Percentiles rank a stretch among this genome's conserved stretches.
These are phyloP conservation scores for Pythium monospermum DNA, from an alignment of 352 stramenopile species.

Conservation along the genomic window DNA sequence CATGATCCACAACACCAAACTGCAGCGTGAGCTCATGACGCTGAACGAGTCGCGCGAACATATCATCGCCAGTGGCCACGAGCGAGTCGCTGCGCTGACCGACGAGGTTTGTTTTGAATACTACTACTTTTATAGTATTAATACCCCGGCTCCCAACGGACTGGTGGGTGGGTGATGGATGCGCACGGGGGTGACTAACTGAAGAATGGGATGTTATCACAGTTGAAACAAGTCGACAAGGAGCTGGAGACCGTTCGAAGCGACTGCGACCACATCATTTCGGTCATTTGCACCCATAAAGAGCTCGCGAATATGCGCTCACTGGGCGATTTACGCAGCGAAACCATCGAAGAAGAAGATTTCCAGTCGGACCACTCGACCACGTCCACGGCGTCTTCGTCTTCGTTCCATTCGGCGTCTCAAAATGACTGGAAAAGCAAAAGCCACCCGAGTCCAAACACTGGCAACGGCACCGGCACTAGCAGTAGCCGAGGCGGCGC, in stretches of 20 bases:
- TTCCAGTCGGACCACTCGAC: conserved; percentile 25
- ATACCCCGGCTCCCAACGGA: too few species aligned
- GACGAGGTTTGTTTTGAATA: conserved; percentile 25
- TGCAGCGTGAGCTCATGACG: conserved; percentile 55
- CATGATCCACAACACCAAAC: conserved; percentile 51
- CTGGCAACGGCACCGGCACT: not conserved
- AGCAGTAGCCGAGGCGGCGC: not conserved
- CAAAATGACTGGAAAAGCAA: not conserved
- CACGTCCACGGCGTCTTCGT: conserved; percentile 20
- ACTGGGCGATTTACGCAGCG: conserved; percentile 4
- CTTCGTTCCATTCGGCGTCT: conserved; percentile 16
- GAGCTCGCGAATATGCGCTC: conserved; percentile 14
- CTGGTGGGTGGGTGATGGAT: not conserved
- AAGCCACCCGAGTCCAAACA: too few species aligned
- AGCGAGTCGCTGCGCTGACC: conserved; percentile 40
- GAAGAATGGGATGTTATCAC: not conserved
- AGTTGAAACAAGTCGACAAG: conserved; percentile 21
- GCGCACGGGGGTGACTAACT: too few species aligned
- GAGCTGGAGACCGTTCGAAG: conserved; percentile 12
- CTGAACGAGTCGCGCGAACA: conserved; percentile 45
- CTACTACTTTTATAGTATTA: too few species aligned
- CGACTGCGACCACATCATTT: conserved; percentile 23
- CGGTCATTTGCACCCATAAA: conserved; percentile 21
- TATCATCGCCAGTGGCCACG: conserved; percentile 30
- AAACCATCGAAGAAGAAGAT: conserved; percentile 21